phyloP scores from a whole-genome alignment of 2,329 filamentous ascomycete species.

The Bipolaris gigantea region DNA sequence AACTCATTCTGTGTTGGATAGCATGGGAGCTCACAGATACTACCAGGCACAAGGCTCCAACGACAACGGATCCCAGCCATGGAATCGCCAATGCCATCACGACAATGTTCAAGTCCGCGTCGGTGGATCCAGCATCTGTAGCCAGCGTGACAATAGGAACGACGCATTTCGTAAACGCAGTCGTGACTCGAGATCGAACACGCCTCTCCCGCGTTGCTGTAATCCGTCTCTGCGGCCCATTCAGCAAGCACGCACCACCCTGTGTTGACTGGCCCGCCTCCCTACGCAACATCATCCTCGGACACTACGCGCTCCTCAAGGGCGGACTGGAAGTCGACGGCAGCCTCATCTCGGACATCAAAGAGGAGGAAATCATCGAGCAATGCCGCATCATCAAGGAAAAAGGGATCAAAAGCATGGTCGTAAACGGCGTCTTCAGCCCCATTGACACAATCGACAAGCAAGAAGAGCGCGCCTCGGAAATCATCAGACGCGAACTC shows the following conservation, averaged over 20 bases:
- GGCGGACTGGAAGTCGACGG: slow-evolving; percentile 57
- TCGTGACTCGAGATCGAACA: slow-evolving; percentile 54
- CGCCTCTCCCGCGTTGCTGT: slow-evolving; percentile 57
- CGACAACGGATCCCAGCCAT: slow-evolving; percentile 43
- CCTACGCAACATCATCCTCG: slow-evolving; percentile 52
- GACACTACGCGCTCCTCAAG: slow-evolving; percentile 51
- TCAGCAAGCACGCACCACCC: slow-evolving; percentile 54
- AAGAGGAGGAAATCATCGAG: slow-evolving; percentile 50
- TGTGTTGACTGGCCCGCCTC: slow-evolving; percentile 54
- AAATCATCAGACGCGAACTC: slow-evolving; percentile 53
- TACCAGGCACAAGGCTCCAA: slow-evolving; percentile 44
- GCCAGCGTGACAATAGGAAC: slow-evolving; percentile 56
- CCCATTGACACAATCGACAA: slow-evolving; percentile 58
- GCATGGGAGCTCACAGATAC: background rate
- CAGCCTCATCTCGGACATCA: slow-evolving; percentile 48
- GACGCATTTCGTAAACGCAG: slow-evolving; percentile 57
- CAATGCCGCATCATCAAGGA: slow-evolving; percentile 50
- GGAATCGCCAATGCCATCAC: slow-evolving; percentile 42
- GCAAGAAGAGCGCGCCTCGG: slow-evolving; percentile 56
- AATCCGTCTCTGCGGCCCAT: slow-evolving; percentile 53
- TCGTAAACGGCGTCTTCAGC: slow-evolving; percentile 61
- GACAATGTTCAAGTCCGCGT: slow-evolving; percentile 40
- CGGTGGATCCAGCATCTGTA: slow-evolving; percentile 37
- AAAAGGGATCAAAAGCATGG: slow-evolving; percentile 52
- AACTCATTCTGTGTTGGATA: background rate